Percentiles rank a stretch among this genome's conserved stretches.
phyloP scores from a whole-genome alignment of 148 eudicot genomes.

The Heliamphora exappendiculata region DNA sequence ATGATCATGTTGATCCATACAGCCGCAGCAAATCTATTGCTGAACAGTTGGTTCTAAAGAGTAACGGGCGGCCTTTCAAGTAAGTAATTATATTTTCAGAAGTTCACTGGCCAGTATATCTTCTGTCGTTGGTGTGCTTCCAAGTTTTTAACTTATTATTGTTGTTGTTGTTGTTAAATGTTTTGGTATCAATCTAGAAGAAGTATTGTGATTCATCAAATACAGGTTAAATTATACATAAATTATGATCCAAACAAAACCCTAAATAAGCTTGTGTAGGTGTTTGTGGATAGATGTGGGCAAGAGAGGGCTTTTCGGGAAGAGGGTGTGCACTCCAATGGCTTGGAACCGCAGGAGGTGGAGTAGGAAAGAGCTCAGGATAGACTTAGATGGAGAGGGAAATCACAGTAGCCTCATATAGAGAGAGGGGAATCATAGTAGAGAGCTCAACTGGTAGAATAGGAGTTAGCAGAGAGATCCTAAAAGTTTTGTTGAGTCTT shows the following conservation, averaged over 20 bases:
- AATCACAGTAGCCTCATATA: no score
- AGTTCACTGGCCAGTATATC: background rate
- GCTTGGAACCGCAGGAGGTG: no score
- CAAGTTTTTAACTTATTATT: background rate
- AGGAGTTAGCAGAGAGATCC: no score
- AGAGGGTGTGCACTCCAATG: no score
- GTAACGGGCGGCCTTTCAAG: slow-evolving; percentile 79
- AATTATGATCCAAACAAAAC: background rate
- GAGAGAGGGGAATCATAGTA: no score
- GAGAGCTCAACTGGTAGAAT: no score
- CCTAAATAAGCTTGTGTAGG: background rate
- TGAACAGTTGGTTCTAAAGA: slow-evolving; percentile 76
- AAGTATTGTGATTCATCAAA: background rate
- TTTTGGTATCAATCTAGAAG: background rate
- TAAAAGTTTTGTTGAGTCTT: no score
- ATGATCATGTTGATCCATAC: slow-evolving; percentile 77
- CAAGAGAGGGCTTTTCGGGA: no score
- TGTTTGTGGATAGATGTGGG: no score
- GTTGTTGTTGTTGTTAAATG: background rate
- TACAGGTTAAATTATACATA: background rate
- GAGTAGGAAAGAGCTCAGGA: no score
- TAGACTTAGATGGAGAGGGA: no score
- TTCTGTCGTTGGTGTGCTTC: slow-evolving; percentile 1
- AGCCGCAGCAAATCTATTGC: slow-evolving; percentile 93
- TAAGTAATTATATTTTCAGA: slow-evolving; percentile 20